Base-by-base conservation (phyloP, 2,329 filamentous ascomycete species). In the Colletotrichum kahawae region DNA sequence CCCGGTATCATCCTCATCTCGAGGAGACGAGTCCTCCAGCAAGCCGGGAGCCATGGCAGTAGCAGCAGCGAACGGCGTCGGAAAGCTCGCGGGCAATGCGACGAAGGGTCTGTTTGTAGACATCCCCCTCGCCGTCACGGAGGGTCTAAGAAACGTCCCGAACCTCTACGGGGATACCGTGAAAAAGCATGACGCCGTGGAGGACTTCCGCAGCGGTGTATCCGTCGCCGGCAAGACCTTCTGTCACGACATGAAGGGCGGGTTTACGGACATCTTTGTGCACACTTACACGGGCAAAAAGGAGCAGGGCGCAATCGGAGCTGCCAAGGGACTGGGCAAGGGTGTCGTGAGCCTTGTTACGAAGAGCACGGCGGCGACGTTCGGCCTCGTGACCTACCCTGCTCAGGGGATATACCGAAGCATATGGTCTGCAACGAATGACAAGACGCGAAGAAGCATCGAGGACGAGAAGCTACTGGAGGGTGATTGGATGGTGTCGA, bases 101-200 rank as follows among this genome's bases (percentile, higher is more conserved):
- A 87, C 91, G 1, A 84, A 94, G 62, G 92, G 91, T 76, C 89
- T 92, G 0, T 93, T 93, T 5, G 77, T 78, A 3, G 75, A 76
- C 27, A 77, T 78, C 1, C 77, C 77, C 3, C 59, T 78, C 16
- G 77, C 77, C 1, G 77, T 74, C 24, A 77, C 77, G 3, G 77
- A 78, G 38, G 38, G 77, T 10, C 56, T 78, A 24, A 69, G 77
- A n/a, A 77, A 75, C 2, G 77, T 78, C 10, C 77, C 77, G 3
- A 71, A 73, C 38, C 57, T 78, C 5, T 78, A 75, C 64, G 77
- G 77, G 2, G 77, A 78, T 7, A 34, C 54, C 5, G 77, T 78
- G 9, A 65, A 69, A 63, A 54, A 62, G 36, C 77, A 76, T 62
- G 65, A 71, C 33, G 51, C 67, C 8, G 65, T 77, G 16, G 51